These are phyloP conservation scores for Didymella keratinophila DNA, from an alignment of 2,329 filamentous ascomycete species.

Conservation along the genomic window DNA sequence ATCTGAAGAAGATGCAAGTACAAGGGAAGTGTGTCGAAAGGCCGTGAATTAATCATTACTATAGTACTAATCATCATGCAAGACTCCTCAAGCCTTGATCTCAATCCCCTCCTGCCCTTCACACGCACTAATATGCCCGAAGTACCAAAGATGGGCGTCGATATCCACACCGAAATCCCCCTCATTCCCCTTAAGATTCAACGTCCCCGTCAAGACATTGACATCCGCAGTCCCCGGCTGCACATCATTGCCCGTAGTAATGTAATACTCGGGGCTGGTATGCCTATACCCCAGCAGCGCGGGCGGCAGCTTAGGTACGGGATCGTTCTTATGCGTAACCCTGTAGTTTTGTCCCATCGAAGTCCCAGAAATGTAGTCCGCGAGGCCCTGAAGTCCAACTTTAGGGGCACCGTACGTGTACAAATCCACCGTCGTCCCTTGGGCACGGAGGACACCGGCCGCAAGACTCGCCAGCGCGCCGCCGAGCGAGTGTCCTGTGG, in stretches of 20 bases:
- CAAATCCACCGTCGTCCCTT: conserved; percentile 61
- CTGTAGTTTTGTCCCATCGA: conserved; percentile 64
- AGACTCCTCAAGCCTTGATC: conserved; percentile 23
- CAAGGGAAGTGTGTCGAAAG: no score
- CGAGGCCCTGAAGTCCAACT: conserved; percentile 66
- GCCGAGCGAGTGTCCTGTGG: conserved; percentile 75
- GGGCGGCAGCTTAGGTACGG: conserved; percentile 72
- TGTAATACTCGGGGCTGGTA: conserved; percentile 72
- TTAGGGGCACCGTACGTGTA: conserved; percentile 74
- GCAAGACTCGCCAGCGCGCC: conserved; percentile 70
- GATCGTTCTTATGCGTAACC: conserved; percentile 72
- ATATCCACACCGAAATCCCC: conserved; percentile 38
- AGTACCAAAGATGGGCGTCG: conserved; percentile 48
- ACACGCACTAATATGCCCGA: conserved; percentile 46
- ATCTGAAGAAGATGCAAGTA: no score
- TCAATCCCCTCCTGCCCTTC: conserved; percentile 39
- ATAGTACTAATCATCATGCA: background rate
- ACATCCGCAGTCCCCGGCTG: conserved; percentile 34
- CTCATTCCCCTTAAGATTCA: conserved; percentile 43
- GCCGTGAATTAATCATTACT: conserved; percentile 8
- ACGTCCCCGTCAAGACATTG: conserved; percentile 24
- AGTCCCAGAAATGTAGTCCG: conserved; percentile 63
- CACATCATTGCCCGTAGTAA: conserved; percentile 37
- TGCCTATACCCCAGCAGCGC: conserved; percentile 68
- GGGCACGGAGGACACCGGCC: conserved; percentile 62